Percentiles rank a stretch among this genome's conserved stretches.
phyloP scores from a whole-genome alignment of 805 yeast species.

The Wickerhamiella bombiphila region DNA sequence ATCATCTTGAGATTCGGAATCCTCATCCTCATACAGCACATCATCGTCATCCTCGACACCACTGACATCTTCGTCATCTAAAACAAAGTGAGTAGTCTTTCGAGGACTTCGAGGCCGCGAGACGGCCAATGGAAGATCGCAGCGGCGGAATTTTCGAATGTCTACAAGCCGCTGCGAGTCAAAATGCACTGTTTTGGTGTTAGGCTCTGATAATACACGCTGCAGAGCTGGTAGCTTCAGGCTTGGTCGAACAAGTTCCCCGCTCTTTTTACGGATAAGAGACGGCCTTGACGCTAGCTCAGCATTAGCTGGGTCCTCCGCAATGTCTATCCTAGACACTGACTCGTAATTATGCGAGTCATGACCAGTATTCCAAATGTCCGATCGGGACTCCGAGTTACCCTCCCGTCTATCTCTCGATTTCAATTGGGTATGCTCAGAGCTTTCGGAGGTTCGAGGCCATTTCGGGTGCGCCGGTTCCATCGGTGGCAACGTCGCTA shows the following conservation, averaged over 20 bases:
- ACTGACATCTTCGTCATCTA: slow-evolving; percentile 32
- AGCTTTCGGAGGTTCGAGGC: too few relatives aligned
- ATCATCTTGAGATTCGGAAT: slow-evolving; percentile 17
- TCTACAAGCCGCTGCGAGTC: slow-evolving; percentile 38
- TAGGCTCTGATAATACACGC: slow-evolving; percentile 26
- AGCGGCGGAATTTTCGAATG: slow-evolving; percentile 55
- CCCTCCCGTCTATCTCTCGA: too few relatives aligned
- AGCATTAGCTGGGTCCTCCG: too few relatives aligned
- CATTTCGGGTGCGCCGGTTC: too few relatives aligned
- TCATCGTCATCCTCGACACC: slow-evolving; percentile 32
- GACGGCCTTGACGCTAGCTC: too few relatives aligned
- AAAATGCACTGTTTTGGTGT: slow-evolving; percentile 58
- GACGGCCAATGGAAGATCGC: slow-evolving; percentile 66
- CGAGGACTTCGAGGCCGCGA: slow-evolving; percentile 20
- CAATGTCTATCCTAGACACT: too few relatives aligned
- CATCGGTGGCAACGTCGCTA: too few relatives aligned
- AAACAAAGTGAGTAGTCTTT: background rate
- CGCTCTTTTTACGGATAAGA: slow-evolving; percentile 68
- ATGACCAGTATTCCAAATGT: too few relatives aligned
- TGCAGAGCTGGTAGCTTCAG: slow-evolving; percentile 34
- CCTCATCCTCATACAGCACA: slow-evolving; percentile 22
- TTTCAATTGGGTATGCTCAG: too few relatives aligned
- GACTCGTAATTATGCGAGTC: too few relatives aligned
- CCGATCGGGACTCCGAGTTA: too few relatives aligned
- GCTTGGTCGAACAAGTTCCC: slow-evolving; percentile 71